Evolutionary conservation across 371 early-diverging fungal species (phyloP), one percentile per base, ranked within the genome.

Genomic region (Mucor ambiguus): DNA sequence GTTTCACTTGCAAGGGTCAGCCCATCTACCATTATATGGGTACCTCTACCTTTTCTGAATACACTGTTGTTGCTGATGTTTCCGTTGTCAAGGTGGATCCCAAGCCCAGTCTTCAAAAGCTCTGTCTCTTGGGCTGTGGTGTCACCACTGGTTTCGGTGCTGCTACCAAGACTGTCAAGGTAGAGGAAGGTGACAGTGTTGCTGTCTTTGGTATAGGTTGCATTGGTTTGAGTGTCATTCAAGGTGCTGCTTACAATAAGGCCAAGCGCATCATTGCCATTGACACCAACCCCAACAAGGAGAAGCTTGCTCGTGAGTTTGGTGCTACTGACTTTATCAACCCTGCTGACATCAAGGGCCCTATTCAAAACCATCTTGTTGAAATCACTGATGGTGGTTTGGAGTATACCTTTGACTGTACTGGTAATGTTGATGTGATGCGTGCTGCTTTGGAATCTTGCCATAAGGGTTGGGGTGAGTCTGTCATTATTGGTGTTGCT

Each of bases 121-220:
- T 90, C 41, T 96, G 96, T 74, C 85, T 98, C 54, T 86, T 98
- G 63, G 98, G 97, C 10, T 98, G 98, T 74, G 97, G 96, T 63
- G 86, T 97, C 57, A 96, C 98, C 18, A 97, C 98, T 32, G 97
- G 98, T 57, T 98, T 92, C 73, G 98, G 98, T 58, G 97, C 98
- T 49, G 97, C 93, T 52, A 89, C 93, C 60, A 93, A 91, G 69
- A 95, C 97, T 8, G 98, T 96, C 67, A 91, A 94, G 80, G 93
- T 96, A 12, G 88, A 89, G 46, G 77, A 86, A 60, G 94, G 93
- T 55, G 85, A 92, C 16, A 81, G 81, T 8, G 85, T 86, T 16
- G 98, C 97, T 33, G 93, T 98, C 64, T 98, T 98, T 80, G 98
- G 98, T 64, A 85, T 96, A 66, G 98, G 98, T 18, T 96, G 95